Conservation (phyloP, 805 yeast genomes). For the Cyberlindnera euphorbiae region DNA sequence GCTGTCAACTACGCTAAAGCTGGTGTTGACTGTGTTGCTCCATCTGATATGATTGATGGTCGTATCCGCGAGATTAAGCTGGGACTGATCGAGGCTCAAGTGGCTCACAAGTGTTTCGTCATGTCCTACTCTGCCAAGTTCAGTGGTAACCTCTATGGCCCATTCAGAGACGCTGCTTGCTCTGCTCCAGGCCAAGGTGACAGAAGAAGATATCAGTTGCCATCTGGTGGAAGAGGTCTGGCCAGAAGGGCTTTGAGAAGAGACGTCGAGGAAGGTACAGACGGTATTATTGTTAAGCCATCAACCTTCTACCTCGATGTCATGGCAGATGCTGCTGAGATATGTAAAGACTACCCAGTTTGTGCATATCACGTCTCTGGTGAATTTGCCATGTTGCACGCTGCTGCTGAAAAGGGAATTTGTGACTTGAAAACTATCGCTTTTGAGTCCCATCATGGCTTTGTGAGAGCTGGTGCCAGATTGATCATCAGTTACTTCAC, state of each 20-base stretch:
- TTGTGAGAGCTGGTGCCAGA: conserved; percentile 93
- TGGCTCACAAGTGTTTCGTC: conserved; percentile 84
- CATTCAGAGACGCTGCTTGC: conserved; percentile 97
- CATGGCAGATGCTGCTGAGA: conserved; percentile 78
- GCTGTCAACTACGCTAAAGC: conserved; percentile 94
- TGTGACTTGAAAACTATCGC: conserved; percentile 75
- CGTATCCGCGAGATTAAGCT: conserved; percentile 81
- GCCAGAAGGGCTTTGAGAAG: conserved; percentile 88
- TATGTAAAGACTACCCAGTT: conserved; percentile 80
- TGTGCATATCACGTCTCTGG: conserved; percentile 97
- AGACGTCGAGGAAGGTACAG: conserved; percentile 90
- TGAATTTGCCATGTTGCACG: conserved; percentile 96
- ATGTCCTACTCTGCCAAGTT: conserved; percentile 96
- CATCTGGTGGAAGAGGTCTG: conserved; percentile 86
- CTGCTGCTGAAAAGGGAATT: conserved; percentile 94
- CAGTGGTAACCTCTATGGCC: conserved; percentile 88
- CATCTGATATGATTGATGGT: conserved; percentile 97
- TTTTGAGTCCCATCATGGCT: conserved; percentile 86
- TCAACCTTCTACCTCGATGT: conserved; percentile 92
- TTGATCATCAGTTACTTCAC: conserved; percentile 88
- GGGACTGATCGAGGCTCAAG: conserved; percentile 72
- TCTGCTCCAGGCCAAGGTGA: conserved; percentile 88
- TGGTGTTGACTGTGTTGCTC: conserved; percentile 94
- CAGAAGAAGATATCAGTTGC: conserved; percentile 88
- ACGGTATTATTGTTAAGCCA: conserved; percentile 93